These are phyloP conservation scores for Alternaria postmessia DNA, from an alignment of 2,329 filamentous ascomycete species.

Conservation along the genomic window DNA sequence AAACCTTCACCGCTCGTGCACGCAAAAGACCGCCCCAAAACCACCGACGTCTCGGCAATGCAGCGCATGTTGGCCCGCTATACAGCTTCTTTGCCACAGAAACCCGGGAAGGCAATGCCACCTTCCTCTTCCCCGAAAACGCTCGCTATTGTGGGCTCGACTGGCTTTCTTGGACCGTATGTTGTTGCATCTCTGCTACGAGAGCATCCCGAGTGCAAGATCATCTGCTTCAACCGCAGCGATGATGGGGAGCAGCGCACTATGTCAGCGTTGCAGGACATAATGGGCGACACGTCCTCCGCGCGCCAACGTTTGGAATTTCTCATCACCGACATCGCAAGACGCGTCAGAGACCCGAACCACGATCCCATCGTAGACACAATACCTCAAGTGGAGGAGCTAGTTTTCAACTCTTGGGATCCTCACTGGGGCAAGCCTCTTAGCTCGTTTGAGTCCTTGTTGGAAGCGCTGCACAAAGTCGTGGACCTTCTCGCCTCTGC, in stretches of 20 bases:
- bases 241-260: conserved; percentile 15
- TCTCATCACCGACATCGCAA: conserved; percentile 31
- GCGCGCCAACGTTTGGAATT: conserved; percentile 7
- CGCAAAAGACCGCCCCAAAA: background rate
- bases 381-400: conserved; percentile 41
- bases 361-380: background rate
- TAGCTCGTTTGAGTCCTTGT: conserved; percentile 28
- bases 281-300: background rate
- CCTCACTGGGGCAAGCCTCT: conserved; percentile 59
- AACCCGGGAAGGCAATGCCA: background rate
- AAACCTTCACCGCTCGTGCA: background rate
- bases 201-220: conserved; percentile 1
- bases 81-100: background rate
- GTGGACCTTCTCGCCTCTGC: conserved; percentile 5
- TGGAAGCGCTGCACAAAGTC: conserved; percentile 25
- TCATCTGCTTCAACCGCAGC: conserved; percentile 29
- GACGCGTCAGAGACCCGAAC: conserved; percentile 34
- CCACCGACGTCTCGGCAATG: background rate
- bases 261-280: background rate
- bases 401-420: conserved; percentile 63
- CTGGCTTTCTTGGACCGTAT: conserved; percentile 23
- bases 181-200: conserved; percentile 17
- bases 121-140: background rate
- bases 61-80: background rate
- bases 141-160: conserved; percentile 23